Conservation (phyloP, 2,329 filamentous ascomycete species). For the Plectosphaerella plurivora region DNA sequence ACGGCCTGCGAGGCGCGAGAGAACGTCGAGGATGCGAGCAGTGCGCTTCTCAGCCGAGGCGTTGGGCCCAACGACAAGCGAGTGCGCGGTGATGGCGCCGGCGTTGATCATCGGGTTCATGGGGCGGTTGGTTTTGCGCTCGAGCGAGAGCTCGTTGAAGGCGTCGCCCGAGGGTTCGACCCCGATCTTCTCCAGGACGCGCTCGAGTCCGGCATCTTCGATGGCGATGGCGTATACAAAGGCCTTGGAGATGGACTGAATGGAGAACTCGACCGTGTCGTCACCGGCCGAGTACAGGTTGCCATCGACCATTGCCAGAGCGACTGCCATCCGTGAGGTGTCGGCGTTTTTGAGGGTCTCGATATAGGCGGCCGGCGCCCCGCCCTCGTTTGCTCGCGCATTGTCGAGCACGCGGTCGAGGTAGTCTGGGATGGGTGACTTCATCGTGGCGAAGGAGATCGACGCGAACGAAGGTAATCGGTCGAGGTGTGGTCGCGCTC, state of each 20-base stretch:
- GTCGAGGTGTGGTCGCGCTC: no score
- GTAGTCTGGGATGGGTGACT: conserved; percentile 29
- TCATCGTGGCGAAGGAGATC: conserved; percentile 15
- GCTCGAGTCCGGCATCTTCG: conserved; percentile 26
- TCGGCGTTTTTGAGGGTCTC: conserved; percentile 31
- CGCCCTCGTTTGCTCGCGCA: conserved; percentile 21
- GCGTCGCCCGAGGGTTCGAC: conserved; percentile 33
- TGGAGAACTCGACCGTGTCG: conserved; percentile 32
- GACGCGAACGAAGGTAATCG: background rate
- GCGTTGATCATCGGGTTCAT: conserved; percentile 32
- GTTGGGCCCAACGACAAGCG: conserved; percentile 20
- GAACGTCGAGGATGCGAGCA: conserved; percentile 25
- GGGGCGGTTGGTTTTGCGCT: conserved; percentile 22
- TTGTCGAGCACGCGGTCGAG: conserved; percentile 24
- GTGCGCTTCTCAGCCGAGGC: conserved; percentile 28
- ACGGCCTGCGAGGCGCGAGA: conserved; percentile 29
- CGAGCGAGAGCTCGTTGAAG: conserved; percentile 28
- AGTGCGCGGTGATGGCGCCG: conserved; percentile 27
- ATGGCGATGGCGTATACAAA: conserved; percentile 36
- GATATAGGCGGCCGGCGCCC: conserved; percentile 29
- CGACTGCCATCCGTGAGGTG: conserved; percentile 31
- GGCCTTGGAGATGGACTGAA: conserved; percentile 35
- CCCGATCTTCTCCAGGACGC: conserved; percentile 32
- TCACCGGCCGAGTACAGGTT: conserved; percentile 32
- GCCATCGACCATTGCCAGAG: conserved; percentile 33